Conservation (phyloP, 2,329 filamentous ascomycete genomes). For the Fusarium lateritium region DNA sequence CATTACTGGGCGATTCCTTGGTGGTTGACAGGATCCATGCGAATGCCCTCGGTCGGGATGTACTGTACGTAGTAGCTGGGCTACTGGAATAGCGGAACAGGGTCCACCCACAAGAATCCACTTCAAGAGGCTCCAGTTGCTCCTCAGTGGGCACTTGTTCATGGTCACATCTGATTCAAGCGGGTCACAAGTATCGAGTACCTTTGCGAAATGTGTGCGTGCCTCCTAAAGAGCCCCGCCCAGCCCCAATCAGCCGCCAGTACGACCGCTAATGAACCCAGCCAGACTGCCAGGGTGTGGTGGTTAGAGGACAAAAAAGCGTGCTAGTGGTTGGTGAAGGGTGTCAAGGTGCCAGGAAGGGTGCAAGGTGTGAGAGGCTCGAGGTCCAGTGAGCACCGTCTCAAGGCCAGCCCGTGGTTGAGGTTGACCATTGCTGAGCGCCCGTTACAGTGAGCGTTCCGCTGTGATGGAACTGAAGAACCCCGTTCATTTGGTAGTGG, state of each 20-base stretch:
- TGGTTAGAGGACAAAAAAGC: conserved; percentile 29
- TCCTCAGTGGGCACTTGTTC: conserved; percentile 35
- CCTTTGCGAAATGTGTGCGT: conserved; percentile 37
- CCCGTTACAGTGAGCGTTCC: conserved; percentile 22
- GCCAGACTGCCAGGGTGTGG: conserved; percentile 41
- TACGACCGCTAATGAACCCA: conserved; percentile 48
- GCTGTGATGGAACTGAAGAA: conserved; percentile 33
- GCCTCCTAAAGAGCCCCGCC: conserved; percentile 19
- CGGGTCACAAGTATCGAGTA: conserved; percentile 45
- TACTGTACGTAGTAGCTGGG: conserved; percentile 17
- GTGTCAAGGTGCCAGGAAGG: conserved; percentile 40
- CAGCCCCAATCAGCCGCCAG: conserved; percentile 44
- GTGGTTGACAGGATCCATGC: not conserved
- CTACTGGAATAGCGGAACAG: conserved; percentile 35
- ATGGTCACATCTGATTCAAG: conserved; percentile 35
- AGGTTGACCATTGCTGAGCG: conserved; percentile 21
- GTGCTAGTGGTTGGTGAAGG: conserved; percentile 5
- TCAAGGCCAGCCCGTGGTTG: conserved; percentile 19
- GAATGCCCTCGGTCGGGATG: conserved; percentile 30
- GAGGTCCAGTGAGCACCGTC: conserved; percentile 20
- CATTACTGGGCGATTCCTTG: conserved; percentile 44
- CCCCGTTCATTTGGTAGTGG: conserved; percentile 28
- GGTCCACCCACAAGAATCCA: conserved; percentile 30
- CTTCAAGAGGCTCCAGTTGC: conserved; percentile 31
- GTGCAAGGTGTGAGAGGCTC: conserved; percentile 17